Conservation (phyloP, 2,329 filamentous ascomycete genomes). For the Colletotrichum higginsianum region DNA sequence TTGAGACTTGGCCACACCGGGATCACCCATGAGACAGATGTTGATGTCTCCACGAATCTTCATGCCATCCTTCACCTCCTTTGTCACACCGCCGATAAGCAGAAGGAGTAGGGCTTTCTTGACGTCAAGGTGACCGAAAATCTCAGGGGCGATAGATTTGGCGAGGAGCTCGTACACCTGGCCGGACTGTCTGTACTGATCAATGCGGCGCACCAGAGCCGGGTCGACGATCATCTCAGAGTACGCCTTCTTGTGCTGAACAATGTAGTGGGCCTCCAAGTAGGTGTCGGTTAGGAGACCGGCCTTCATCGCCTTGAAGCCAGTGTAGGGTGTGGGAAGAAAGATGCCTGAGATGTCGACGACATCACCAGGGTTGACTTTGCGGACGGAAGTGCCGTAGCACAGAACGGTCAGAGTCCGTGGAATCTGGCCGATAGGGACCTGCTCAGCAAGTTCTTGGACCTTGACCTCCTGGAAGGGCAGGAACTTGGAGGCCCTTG, state of each 20-base stretch:
- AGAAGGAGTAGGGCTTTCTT: slow-evolving; percentile 98
- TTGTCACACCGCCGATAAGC: slow-evolving; percentile 94
- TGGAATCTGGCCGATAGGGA: slow-evolving; percentile 97
- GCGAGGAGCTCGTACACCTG: slow-evolving; percentile 97
- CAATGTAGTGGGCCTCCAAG: slow-evolving; percentile 92
- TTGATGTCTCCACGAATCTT: slow-evolving; percentile 99
- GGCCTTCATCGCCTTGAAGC: slow-evolving; percentile 96
- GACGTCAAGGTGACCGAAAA: slow-evolving; percentile 95
- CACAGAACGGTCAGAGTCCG: slow-evolving; percentile 91
- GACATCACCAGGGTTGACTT: slow-evolving; percentile 93
- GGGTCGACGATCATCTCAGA: slow-evolving; percentile 90
- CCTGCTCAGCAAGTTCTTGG: slow-evolving; percentile 99
- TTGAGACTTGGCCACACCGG: slow-evolving; percentile 99
- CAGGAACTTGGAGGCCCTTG: slow-evolving; percentile 95
- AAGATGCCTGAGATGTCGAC: slow-evolving; percentile 97
- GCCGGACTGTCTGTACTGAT: slow-evolving; percentile 85
- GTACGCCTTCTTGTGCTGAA: slow-evolving; percentile 98
- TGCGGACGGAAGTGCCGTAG: slow-evolving; percentile 86
- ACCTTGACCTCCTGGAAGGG: slow-evolving; percentile 99
- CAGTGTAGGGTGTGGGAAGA: slow-evolving; percentile 97
- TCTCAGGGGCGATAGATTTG: slow-evolving; percentile 96
- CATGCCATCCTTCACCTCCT: slow-evolving; percentile 98
- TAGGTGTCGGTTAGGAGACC: slow-evolving; percentile 98
- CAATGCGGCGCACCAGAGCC: slow-evolving; percentile 85
- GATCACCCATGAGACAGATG: slow-evolving; percentile 98